Conservation (phyloP, 1,139 yeast genomes). For the Fermentozyma sake region DNA sequence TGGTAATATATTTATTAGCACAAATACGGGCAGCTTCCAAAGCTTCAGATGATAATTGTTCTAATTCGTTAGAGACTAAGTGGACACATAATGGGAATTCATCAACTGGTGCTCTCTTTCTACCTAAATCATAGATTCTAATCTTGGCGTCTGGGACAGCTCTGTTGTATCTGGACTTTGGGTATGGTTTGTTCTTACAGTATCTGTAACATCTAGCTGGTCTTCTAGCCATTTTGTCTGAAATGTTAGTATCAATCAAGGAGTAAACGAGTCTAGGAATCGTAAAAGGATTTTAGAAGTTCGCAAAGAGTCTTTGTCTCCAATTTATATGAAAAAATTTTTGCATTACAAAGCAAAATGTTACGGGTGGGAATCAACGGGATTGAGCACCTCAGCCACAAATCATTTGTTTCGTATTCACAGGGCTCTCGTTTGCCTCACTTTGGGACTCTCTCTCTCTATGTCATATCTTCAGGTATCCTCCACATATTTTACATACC, state of each 20-base stretch:
- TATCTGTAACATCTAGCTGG: slow-evolving; percentile 99
- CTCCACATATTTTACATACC: too few relatives aligned
- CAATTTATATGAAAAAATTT: too few relatives aligned
- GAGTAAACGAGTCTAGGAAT: too few relatives aligned
- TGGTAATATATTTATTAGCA: slow-evolving; percentile 99
- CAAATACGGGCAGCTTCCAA: slow-evolving; percentile 99
- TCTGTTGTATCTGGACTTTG: slow-evolving; percentile 99
- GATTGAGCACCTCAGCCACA: too few relatives aligned
- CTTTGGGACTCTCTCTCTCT: too few relatives aligned
- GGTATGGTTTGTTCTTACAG: slow-evolving; percentile 99
- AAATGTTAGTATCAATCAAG: slow-evolving; percentile 28
- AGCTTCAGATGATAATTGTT: slow-evolving; percentile 99
- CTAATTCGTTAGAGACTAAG: slow-evolving; percentile 98
- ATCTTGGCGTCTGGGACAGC: slow-evolving; percentile 99
- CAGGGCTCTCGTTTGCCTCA: too few relatives aligned
- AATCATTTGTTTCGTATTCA: too few relatives aligned
- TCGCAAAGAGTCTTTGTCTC: too few relatives aligned
- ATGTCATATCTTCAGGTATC: too few relatives aligned
- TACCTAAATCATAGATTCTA: slow-evolving; percentile 98
- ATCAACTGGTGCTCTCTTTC: slow-evolving; percentile 99
- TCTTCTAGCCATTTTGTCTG: slow-evolving; percentile 97
- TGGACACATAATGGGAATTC: slow-evolving; percentile 99
- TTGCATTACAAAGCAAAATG: too few relatives aligned
- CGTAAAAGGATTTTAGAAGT: too few relatives aligned
- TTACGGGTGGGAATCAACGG: too few relatives aligned